Conservation (phyloP, 2,329 filamentous ascomycete genomes). For the Aspergillus carbonarius region DNA sequence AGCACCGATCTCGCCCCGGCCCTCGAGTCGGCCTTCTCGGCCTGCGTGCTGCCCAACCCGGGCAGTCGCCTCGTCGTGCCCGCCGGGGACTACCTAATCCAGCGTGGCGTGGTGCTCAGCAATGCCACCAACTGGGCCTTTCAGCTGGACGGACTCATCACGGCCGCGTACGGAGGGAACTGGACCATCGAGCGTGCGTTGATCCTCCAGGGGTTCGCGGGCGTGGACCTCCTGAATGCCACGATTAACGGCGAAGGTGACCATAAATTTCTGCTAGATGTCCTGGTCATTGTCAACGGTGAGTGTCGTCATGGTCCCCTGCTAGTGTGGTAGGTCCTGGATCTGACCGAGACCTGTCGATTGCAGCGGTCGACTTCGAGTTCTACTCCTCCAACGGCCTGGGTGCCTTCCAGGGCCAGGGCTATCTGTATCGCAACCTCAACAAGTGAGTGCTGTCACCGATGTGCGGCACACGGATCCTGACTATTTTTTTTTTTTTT, state of each 20-base stretch:
- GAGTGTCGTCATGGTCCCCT: background rate
- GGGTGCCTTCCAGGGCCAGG: constrained; percentile 38
- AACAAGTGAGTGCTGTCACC: constrained; percentile 23
- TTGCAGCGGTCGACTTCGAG: constrained; percentile 33
- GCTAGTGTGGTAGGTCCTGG: too few species aligned
- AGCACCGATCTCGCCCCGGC: constrained; percentile 32
- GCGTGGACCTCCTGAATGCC: constrained; percentile 26
- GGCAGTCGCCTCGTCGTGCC: constrained; percentile 29
- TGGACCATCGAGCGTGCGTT: constrained; percentile 30
- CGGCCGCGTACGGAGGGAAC: constrained; percentile 29
- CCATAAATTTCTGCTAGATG: constrained; percentile 28
- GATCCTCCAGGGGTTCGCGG: constrained; percentile 31
- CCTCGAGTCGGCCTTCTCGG: constrained; percentile 26
- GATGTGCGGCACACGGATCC: background rate
- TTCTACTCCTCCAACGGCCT: constrained; percentile 36
- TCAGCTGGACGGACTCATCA: constrained; percentile 36
- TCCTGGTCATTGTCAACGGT: constrained; percentile 35
- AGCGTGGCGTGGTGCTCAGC: constrained; percentile 25
- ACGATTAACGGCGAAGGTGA: constrained; percentile 38
- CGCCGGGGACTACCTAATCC: constrained; percentile 29
- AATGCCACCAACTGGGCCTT: constrained; percentile 38
- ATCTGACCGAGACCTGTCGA: too few species aligned
- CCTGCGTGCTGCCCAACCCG: constrained; percentile 22
- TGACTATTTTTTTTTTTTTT: too few species aligned
- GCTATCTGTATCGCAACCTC: constrained; percentile 33